phyloP scores from a whole-genome alignment of 768 basidiomycete genomes.

The Exsudoporus frostii region DNA sequence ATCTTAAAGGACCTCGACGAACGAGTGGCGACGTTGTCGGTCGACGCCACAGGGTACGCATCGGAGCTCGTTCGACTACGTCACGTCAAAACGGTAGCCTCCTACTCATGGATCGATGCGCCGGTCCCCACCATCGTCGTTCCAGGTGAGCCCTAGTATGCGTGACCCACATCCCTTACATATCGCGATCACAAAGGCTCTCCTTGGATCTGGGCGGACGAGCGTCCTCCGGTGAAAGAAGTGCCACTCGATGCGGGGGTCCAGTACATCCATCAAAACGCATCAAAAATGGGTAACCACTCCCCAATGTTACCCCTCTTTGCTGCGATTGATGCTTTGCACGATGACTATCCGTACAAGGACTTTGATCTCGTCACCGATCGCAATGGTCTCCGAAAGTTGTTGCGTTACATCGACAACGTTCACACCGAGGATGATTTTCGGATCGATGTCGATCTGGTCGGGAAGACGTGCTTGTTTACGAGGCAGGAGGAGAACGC shows the following conservation, averaged over 20 bases:
- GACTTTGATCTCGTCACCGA: slow-evolving; percentile 55
- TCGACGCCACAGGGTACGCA: slow-evolving; percentile 2
- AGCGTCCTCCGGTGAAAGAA: slow-evolving; percentile 45
- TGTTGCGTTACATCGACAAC: slow-evolving; percentile 49
- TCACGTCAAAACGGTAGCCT: slow-evolving; percentile 44
- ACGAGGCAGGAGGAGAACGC: slow-evolving; percentile 50
- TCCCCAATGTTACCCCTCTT: slow-evolving; percentile 54
- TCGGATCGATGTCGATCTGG: slow-evolving; percentile 67
- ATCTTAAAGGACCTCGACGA: slow-evolving; percentile 23
- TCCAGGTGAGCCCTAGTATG: slow-evolving; percentile 37
- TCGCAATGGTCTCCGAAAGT: slow-evolving; percentile 62
- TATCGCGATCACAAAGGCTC: slow-evolving; percentile 42
- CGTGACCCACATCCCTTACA: not conserved
- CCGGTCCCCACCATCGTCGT: slow-evolving; percentile 48
- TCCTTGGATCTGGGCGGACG: slow-evolving; percentile 54
- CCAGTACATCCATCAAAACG: slow-evolving; percentile 57
- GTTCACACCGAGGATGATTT: slow-evolving; percentile 40
- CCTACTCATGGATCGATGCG: slow-evolving; percentile 52
- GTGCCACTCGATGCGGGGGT: slow-evolving; percentile 54
- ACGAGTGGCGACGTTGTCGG: slow-evolving; percentile 16
- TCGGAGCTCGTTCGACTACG: slow-evolving; percentile 31
- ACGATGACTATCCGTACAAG: slow-evolving; percentile 23
- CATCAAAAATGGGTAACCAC: slow-evolving; percentile 37
- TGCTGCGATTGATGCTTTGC: slow-evolving; percentile 49
- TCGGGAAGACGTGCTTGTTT: slow-evolving; percentile 58